Evolutionary conservation across 352 stramenopile genomes (phyloP), one percentile per base, ranked within the genome.

Genomic region (Phytophthora podocarpi): DNA sequence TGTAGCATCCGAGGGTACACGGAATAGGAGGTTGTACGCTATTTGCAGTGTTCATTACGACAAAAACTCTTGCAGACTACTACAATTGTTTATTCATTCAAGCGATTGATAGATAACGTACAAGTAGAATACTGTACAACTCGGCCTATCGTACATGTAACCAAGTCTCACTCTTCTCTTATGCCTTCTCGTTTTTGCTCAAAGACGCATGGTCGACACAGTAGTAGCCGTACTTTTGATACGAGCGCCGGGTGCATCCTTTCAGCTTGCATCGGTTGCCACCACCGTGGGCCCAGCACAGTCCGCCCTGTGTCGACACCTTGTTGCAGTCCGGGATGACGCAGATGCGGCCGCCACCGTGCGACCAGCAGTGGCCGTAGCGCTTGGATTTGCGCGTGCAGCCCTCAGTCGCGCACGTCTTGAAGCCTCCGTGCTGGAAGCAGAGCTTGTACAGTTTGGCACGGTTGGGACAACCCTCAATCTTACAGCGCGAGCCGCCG

Each of bases 321-420:
- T 87, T 89, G 52, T 56, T 53, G 55, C 81, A 90, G 10, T 67
- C 64, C 10, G 70, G 70, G 23, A 80, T 58, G 28, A 84, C 67
- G 41, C 82, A 91, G 49, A 86, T 83, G 34, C 71, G 72, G 31
- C 82, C 82, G 24, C 82, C 82, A n/a, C 79, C 79, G 35, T 90
- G 81, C 23, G 81, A 85, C 72, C 79, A 88, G 66, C 81, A 90
- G 61, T 82, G 72, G 28, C 81, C 81, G 54, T 85, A 85, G 3
- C 78, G 77, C 70, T 89, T 89, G 42, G 81, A 77, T 32, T 85
- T 85, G 39, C 73, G 66, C 24, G 57, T 77, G 63, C 80, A 90
- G n/a, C 71, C 64, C 9, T 87, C 78, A 2, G 74, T 74, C 20
- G 71, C 68, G 63, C 80, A 90, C 39, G 71, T 84, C 55, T 90